These are phyloP conservation scores for Zopfochytrium polystomum DNA, from an alignment of 371 early-diverging fungal species.

Conservation along the genomic window DNA sequence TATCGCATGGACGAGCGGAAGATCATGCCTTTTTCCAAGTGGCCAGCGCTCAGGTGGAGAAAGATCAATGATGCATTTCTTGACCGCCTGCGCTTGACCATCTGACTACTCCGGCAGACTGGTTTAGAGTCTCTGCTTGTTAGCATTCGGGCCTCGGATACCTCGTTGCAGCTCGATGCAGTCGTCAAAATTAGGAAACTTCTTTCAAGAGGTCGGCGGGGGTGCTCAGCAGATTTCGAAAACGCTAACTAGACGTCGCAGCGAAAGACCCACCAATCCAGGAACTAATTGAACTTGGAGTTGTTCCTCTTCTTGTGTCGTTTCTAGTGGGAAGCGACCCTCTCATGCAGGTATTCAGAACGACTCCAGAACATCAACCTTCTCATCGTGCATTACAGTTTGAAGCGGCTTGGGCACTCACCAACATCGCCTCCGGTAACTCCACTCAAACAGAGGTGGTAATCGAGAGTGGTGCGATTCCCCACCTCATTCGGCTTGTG, in stretches of 20 bases:
- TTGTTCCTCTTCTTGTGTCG: constrained; percentile 94
- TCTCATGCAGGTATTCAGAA: constrained; percentile 76
- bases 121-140: too few relatives aligned
- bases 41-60: too few relatives aligned
- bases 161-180: constrained; percentile 77
- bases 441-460: constrained; percentile 94
- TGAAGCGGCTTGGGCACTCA: constrained; percentile 99
- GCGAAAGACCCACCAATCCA: constrained; percentile 98
- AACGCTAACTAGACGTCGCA: constrained; percentile 4
- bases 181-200: constrained; percentile 93
- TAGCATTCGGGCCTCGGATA: too few relatives aligned
- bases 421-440: constrained; percentile 99
- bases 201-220: constrained; percentile 84
- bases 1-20: too few relatives aligned
- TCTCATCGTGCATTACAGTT: constrained; percentile 61
- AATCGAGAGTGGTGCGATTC: constrained; percentile 92
- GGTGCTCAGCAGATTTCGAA: not conserved
- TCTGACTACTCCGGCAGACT: too few relatives aligned
- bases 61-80: too few relatives aligned
- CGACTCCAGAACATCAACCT: not conserved
- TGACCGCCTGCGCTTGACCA: too few relatives aligned
- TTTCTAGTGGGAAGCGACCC: constrained; percentile 75
- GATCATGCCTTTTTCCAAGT: too few relatives aligned
- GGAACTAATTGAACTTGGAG: constrained; percentile 91
- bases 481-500: constrained; percentile 88